Evolutionary conservation across 2,329 filamentous ascomycete species (phyloP).

Genomic region (Celoporthe dispersa): DNA sequence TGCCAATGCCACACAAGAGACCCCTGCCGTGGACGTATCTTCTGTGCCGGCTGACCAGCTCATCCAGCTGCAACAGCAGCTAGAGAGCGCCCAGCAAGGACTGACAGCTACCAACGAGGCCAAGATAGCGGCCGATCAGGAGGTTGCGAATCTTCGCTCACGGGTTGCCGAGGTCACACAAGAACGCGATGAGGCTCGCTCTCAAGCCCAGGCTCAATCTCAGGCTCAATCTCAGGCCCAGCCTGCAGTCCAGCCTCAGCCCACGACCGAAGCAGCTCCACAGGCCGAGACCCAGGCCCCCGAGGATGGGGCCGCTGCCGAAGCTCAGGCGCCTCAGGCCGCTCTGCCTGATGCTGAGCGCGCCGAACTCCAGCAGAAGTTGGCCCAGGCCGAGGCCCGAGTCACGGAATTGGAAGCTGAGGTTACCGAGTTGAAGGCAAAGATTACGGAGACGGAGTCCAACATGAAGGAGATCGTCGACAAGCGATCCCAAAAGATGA

Average conservation of each 20-base stretch:
- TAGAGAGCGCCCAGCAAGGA: conserved; percentile 51
- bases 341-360: conserved; percentile 61
- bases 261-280: conserved; percentile 31
- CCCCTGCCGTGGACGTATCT: conserved; percentile 43
- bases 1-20: conserved; percentile 11
- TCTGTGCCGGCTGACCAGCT: conserved; percentile 54
- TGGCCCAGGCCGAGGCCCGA: conserved; percentile 63
- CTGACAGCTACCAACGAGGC: conserved; percentile 69
- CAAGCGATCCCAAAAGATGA: conserved; percentile 71
- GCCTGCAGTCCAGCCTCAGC: conserved; percentile 41
- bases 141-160: conserved; percentile 56
- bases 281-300: conserved; percentile 33
- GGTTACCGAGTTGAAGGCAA: conserved; percentile 67
- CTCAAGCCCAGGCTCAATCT: conserved; percentile 40
- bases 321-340: conserved; percentile 32
- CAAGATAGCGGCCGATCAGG: conserved; percentile 69
- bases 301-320: conserved; percentile 36
- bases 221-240: not conserved
- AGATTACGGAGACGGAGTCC: conserved; percentile 67
- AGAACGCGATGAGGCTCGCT: conserved; percentile 67
- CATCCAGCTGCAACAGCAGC: conserved; percentile 53
- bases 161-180: conserved; percentile 67
- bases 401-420: conserved; percentile 68
- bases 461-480: conserved; percentile 65
- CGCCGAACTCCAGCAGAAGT: conserved; percentile 64